These are phyloP conservation scores for Xylariaceae sp. DNA, from an alignment of 2,329 filamentous ascomycete species.

Conservation along the genomic window DNA sequence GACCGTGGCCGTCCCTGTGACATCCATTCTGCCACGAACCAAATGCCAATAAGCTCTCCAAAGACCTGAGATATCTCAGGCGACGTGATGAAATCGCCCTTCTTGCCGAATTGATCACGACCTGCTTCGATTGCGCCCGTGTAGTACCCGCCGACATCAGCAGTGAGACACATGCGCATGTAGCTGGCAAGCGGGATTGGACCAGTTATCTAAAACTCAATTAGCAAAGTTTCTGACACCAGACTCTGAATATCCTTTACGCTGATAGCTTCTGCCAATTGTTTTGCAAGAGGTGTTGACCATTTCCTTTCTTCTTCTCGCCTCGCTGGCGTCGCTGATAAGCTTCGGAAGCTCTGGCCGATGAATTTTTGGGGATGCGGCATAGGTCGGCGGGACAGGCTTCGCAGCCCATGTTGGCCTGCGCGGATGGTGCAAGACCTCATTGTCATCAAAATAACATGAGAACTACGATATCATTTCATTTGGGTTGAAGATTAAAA, in stretches of 20 bases:
- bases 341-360: slow-evolving; percentile 21
- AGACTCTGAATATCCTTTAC: slow-evolving; percentile 44
- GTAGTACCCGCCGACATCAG: slow-evolving; percentile 89
- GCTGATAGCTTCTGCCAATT: slow-evolving; percentile 80
- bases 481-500: not conserved
- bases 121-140: slow-evolving; percentile 67
- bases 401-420: slow-evolving; percentile 24
- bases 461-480: slow-evolving; percentile 6
- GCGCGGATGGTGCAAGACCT: slow-evolving; percentile 22
- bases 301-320: slow-evolving; percentile 59
- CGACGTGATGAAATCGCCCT: slow-evolving; percentile 94
- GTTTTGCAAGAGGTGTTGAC: slow-evolving; percentile 90
- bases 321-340: slow-evolving; percentile 29
- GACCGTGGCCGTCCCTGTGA: slow-evolving; percentile 72
- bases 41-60: slow-evolving; percentile 89
- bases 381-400: slow-evolving; percentile 15
- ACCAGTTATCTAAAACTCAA: slow-evolving; percentile 63
- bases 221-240: slow-evolving; percentile 18
- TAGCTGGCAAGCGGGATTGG: slow-evolving; percentile 89
- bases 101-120: slow-evolving; percentile 85
- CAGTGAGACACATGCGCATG: slow-evolving; percentile 98
- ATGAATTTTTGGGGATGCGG: slow-evolving; percentile 15
- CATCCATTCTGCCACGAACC: slow-evolving; percentile 97
- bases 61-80: slow-evolving; percentile 98
- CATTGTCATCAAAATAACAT: slow-evolving; percentile 19